These are phyloP conservation scores for Amanita brunnescens DNA, from an alignment of 768 basidiomycete species.

Conservation along the genomic window DNA sequence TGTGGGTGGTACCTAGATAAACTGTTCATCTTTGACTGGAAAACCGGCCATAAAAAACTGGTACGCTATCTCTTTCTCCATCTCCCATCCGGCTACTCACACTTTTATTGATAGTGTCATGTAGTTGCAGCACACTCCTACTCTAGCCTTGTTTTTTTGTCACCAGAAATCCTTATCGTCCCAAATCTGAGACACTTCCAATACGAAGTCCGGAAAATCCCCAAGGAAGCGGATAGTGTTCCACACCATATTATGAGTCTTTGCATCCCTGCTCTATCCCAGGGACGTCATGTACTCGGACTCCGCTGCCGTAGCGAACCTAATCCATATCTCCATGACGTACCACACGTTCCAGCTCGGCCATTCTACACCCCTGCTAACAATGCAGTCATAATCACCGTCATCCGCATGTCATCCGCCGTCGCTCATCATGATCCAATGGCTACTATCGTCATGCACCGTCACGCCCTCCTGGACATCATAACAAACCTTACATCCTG, in stretches of 20 bases:
- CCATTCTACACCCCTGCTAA: constrained; percentile 18
- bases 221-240: constrained; percentile 9
- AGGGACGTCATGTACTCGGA: not conserved
- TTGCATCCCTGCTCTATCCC: not conserved
- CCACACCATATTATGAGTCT: constrained; percentile 7
- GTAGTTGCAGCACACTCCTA: constrained; percentile 19
- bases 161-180: constrained; percentile 23
- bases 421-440: constrained; percentile 1
- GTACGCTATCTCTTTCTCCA: constrained; percentile 15
- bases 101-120: constrained; percentile 10
- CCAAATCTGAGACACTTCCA: constrained; percentile 21
- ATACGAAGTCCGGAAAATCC: constrained; percentile 30
- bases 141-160: constrained; percentile 24
- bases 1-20: constrained; percentile 15
- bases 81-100: not conserved
- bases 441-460: constrained; percentile 29
- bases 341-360: constrained; percentile 8
- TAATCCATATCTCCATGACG: constrained; percentile 22
- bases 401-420: constrained; percentile 17
- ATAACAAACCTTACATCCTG: constrained; percentile 1
- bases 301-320: constrained; percentile 31
- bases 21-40: constrained; percentile 40
- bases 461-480: constrained; percentile 18
- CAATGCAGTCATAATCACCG: constrained; percentile 27
- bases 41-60: constrained; percentile 25